A percentile compares a stretch with the other conserved stretches of the same genome.
Evolutionary conservation across 23 red algal genomes (phyloP).

Genomic region (Gracilaria domingensis): DNA sequence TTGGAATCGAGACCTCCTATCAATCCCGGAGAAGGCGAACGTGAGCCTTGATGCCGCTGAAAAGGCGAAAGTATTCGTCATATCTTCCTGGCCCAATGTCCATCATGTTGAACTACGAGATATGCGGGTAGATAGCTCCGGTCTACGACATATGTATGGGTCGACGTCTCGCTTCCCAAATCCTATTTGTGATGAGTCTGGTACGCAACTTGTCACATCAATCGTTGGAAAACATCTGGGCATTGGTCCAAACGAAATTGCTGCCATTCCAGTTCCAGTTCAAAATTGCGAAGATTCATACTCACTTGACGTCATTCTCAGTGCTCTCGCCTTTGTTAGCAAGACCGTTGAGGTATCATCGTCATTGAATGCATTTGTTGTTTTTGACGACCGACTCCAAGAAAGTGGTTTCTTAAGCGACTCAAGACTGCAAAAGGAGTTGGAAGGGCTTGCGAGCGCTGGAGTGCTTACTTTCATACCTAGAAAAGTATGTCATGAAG

Average conservation of each 20-base stretch:
- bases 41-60: not conserved
- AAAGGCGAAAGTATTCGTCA: constrained; percentile 6
- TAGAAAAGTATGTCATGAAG: not conserved
- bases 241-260: not conserved
- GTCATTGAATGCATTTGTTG: not conserved
- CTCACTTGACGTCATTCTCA: not conserved
- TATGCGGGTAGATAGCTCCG: not conserved
- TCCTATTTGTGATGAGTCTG: constrained; percentile 20
- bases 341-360: not conserved
- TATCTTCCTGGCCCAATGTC: constrained; percentile 24
- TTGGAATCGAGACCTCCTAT: constrained; percentile 28
- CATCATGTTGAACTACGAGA: not conserved
- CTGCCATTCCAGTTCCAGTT: constrained; percentile 11
- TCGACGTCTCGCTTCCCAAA: constrained; percentile 15
- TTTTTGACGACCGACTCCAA: constrained; percentile 13
- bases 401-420: constrained; percentile 29
- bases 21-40: not conserved
- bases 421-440: not conserved
- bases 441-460: not conserved
- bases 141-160: not conserved
- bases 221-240: constrained; percentile 14
- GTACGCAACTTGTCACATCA: constrained; percentile 6
- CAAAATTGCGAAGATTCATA: constrained; percentile 14
- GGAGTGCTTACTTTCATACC: constrained; percentile 10
- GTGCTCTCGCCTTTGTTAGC: not conserved